phyloP scores from a whole-genome alignment of 2,329 filamentous ascomycete genomes.

The Aspergillus persii region DNA sequence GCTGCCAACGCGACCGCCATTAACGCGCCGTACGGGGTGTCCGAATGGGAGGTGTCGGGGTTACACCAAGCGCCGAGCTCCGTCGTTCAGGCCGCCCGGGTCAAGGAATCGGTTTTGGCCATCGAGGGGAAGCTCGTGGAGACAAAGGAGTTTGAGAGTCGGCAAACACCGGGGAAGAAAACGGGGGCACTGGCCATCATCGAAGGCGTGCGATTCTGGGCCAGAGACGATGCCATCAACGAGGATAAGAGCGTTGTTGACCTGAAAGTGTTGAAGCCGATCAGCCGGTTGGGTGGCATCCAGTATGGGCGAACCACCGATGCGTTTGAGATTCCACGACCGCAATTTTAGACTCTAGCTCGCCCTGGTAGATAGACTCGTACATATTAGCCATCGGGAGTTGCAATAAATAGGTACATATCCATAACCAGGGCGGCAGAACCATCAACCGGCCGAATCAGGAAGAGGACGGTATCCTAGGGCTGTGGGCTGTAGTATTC shows the following conservation, averaged over 20 bases:
- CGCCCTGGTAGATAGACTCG: background rate
- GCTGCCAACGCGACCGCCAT: constrained; percentile 80
- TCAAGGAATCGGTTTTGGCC: constrained; percentile 78
- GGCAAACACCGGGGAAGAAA: constrained; percentile 67
- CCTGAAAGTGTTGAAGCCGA: constrained; percentile 70
- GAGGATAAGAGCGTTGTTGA: constrained; percentile 72
- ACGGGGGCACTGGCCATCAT: constrained; percentile 72
- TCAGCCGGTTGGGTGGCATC: constrained; percentile 80
- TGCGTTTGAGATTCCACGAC: constrained; percentile 64
- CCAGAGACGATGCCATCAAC: constrained; percentile 81
- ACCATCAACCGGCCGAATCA: no score
- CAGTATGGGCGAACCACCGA: constrained; percentile 72
- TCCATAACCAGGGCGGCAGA: no score
- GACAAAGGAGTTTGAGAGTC: constrained; percentile 73
- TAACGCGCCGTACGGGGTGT: constrained; percentile 72
- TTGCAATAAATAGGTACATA: background rate
- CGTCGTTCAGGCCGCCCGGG: constrained; percentile 68
- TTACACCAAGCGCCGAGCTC: constrained; percentile 67
- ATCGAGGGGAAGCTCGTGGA: constrained; percentile 78
- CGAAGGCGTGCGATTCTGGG: constrained; percentile 87
- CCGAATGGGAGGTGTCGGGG: constrained; percentile 77
- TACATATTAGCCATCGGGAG: background rate
- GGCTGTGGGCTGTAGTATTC: no score
- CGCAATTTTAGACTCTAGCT: constrained; percentile 19
- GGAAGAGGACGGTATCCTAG: no score